Conservation (phyloP, 1,284 basidiomycete species). For the Trametes hirsuta region DNA sequence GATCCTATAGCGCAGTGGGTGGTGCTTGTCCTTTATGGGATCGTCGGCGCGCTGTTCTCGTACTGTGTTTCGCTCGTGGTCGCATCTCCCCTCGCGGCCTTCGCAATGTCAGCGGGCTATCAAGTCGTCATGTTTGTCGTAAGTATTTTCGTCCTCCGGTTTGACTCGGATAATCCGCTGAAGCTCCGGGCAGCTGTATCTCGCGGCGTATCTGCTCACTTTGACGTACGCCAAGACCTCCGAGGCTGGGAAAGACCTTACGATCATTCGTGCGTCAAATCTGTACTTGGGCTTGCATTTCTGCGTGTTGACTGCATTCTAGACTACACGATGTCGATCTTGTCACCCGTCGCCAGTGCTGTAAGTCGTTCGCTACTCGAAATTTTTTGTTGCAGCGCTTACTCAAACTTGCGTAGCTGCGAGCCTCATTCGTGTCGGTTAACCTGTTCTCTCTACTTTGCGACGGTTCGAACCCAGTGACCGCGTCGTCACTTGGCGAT, state of each 20-base stretch:
- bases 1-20: slow-evolving; percentile 57
- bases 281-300: neutral
- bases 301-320: neutral
- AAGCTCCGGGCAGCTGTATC: slow-evolving; percentile 51
- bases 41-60: slow-evolving; percentile 68
- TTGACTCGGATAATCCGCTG: neutral
- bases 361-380: slow-evolving; percentile 44
- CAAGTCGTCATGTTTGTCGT: slow-evolving; percentile 76
- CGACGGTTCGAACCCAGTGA: slow-evolving; percentile 54
- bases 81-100: slow-evolving; percentile 72
- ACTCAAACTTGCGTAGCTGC: slow-evolving; percentile 38
- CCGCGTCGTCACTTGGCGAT: slow-evolving; percentile 48
- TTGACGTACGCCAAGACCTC: slow-evolving; percentile 72
- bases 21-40: slow-evolving; percentile 71
- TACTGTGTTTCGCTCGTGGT: slow-evolving; percentile 69
- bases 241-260: slow-evolving; percentile 55
- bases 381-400: neutral
- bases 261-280: slow-evolving; percentile 53
- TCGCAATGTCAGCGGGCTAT: slow-evolving; percentile 75
- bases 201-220: slow-evolving; percentile 68
- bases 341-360: slow-evolving; percentile 71
- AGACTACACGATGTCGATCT: slow-evolving; percentile 70
- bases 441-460: slow-evolving; percentile 82
- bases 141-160: slow-evolving; percentile 25
- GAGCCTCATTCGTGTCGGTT: slow-evolving; percentile 72